These are phyloP conservation scores for Camellia sinensis DNA, from an alignment of 148 eudicot genomes.

Conservation along the genomic window DNA sequence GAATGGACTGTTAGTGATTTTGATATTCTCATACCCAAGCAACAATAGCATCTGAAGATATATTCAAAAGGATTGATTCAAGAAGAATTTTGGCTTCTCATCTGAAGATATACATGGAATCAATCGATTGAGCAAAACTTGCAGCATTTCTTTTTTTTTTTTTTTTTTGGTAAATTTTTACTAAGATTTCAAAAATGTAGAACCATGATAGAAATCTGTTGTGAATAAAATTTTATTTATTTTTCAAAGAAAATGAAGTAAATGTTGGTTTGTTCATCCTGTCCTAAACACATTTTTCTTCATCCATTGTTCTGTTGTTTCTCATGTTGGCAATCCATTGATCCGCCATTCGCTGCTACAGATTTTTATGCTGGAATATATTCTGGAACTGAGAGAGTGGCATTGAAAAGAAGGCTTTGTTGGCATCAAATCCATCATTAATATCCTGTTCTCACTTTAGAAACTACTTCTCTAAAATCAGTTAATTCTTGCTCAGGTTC, in stretches of 20 bases:
- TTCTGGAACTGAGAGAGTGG: too few relatives aligned
- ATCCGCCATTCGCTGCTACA: too few relatives aligned
- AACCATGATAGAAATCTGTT: background rate
- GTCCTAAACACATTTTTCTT: too few relatives aligned
- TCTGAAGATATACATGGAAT: background rate
- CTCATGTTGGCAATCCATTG: too few relatives aligned
- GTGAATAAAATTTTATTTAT: background rate
- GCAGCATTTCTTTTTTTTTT: background rate
- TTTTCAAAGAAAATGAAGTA: background rate
- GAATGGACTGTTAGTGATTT: conserved; percentile 69
- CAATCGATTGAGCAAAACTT: too few relatives aligned
- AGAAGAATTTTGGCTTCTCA: background rate
- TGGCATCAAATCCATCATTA: too few relatives aligned
- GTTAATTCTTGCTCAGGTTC: background rate
- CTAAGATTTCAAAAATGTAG: background rate
- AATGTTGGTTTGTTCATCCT: background rate
- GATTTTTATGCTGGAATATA: too few relatives aligned
- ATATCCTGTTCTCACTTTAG: too few relatives aligned
- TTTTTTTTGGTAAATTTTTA: background rate
- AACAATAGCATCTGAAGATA: background rate
- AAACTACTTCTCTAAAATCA: too few relatives aligned
- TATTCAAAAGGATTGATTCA: background rate
- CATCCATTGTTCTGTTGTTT: too few relatives aligned
- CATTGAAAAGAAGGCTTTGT: too few relatives aligned
- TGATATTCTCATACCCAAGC: conserved; percentile 42